Base-by-base conservation (phyloP, 1,139 yeast genomes). In the Diutina neorugosa region DNA sequence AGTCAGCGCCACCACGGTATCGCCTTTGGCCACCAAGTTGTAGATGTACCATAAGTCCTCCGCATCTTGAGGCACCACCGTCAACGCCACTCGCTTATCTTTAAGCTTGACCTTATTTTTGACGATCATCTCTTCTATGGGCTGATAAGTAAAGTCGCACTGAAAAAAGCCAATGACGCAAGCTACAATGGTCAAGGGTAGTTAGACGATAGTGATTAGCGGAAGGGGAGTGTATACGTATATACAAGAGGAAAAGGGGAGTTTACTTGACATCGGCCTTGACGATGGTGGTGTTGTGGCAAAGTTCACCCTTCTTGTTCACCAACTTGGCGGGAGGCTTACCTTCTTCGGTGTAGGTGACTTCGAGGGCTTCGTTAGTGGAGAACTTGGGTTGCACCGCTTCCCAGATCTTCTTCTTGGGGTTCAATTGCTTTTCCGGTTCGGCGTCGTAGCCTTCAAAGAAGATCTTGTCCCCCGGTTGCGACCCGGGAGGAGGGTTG, bases 351-450 rank as follows among this genome's bases (percentile, higher is more conserved):
- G 84, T 84, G 77, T 80, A 91, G 57, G 88, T 78, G 51, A 91
- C 96, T 65, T 87, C 88, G 56, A 84, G 78, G 53, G 73, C 71
- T 49, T 82, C 94, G 61, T 76, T 82, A 50, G 98, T 91, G 55
- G 93, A 74, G 77, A 93, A 91, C 56, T 78, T 76, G 53, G 97
- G 98, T 76, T 94, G 98, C 59, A 88, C 76, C 53, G 91, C 78
- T 77, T 94, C 99, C 93, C 96, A 94, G 58, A 93, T 77, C 80
- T 94, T 94, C 86, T 93, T 94, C 84, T 94, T 94, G 62, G 99
- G 98, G 74, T 93, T 91, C 70, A 94, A 78, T 66, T 85, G 94
- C 66, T 89, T 81, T 70, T 90, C 96, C 59, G 99, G 98, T 55
- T 79, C 80, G 58, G 88, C 88, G 63, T 89, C 84, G 68, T 75